A percentile compares a stretch with the other conserved stretches of the same genome.
phyloP scores from a whole-genome alignment of 768 basidiomycete genomes.

The Erythrobasidium yunnanense region DNA sequence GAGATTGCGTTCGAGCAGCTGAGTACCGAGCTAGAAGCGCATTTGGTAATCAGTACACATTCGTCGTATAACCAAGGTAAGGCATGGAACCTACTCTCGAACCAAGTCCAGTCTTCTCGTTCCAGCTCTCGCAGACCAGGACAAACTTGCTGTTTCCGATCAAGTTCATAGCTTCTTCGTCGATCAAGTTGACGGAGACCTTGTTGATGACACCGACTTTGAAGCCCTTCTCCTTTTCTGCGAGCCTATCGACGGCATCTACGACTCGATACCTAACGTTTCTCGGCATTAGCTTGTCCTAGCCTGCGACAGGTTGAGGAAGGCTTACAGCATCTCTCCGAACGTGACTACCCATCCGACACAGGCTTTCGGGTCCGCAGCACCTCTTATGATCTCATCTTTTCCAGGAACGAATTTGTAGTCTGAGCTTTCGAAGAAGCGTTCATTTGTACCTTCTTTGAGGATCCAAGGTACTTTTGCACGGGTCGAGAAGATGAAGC shows the following conservation, averaged over 20 bases:
- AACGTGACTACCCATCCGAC: constrained; percentile 74
- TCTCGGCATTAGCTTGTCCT: not conserved
- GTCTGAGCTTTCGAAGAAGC: constrained; percentile 51
- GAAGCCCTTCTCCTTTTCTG: constrained; percentile 53
- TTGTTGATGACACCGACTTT: constrained; percentile 82
- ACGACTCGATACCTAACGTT: constrained; percentile 55
- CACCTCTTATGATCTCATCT: constrained; percentile 58
- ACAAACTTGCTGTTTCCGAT: constrained; percentile 66
- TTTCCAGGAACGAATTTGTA: constrained; percentile 76
- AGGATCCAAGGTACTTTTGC: constrained; percentile 81
- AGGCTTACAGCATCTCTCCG: constrained; percentile 43
- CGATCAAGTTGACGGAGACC: constrained; percentile 67
- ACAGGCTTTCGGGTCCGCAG: constrained; percentile 50
- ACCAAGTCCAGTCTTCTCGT: constrained; percentile 64
- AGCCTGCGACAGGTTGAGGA: not conserved
- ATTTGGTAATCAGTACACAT: no score
- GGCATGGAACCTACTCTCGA: constrained; percentile 32
- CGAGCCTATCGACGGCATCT: constrained; percentile 67
- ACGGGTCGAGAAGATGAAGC: constrained; percentile 80
- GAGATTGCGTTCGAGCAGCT: constrained; percentile 69
- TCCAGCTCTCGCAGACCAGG: constrained; percentile 71
- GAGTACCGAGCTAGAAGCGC: constrained; percentile 55
- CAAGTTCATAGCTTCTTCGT: constrained; percentile 65
- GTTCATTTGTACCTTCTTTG: constrained; percentile 58
- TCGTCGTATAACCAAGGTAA: no score